phyloP scores from a whole-genome alignment of 352 stramenopile species.

The Phytopythium oedochilum region DNA sequence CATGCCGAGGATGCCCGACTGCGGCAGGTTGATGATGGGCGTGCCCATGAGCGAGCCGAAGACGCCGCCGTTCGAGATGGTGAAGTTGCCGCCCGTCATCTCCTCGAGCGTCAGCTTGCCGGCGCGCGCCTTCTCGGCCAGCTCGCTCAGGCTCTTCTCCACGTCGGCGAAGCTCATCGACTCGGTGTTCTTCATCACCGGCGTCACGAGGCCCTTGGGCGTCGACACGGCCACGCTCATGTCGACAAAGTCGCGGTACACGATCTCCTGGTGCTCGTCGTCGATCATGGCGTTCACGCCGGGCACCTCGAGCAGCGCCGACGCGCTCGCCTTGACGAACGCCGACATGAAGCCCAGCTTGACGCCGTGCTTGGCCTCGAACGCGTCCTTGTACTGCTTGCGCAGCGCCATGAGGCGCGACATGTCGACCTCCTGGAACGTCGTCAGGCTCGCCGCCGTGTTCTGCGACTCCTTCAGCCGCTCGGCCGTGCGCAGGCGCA shows the following conservation, averaged over 20 bases:
- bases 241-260: constrained; percentile 98
- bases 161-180: constrained; percentile 98
- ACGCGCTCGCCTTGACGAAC: constrained; percentile 96
- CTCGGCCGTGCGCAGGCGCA: constrained; percentile 96
- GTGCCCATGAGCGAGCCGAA: constrained; percentile 99
- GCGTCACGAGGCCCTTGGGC: constrained; percentile 96
- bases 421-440: constrained; percentile 99
- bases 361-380: constrained; percentile 97
- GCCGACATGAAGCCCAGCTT: constrained; percentile 99
- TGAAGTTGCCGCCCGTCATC: constrained; percentile 98
- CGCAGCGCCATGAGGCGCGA: constrained; percentile 93
- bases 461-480: constrained; percentile 98
- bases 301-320: constrained; percentile 91
- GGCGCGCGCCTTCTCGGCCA: constrained; percentile 75
- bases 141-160: constrained; percentile 94
- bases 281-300: constrained; percentile 99
- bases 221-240: constrained; percentile 97
- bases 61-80: constrained; percentile 98
- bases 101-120: constrained; percentile 82
- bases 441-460: constrained; percentile 97
- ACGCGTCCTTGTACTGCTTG: constrained; percentile 95
- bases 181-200: constrained; percentile 97
- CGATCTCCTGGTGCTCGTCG: constrained; percentile 96
- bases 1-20: constrained; percentile 99
- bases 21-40: constrained; percentile 99